Evolutionary conservation across 768 basidiomycete species (phyloP), one percentile per base, ranked within the genome.

Genomic region (Boletus coccyginus): DNA sequence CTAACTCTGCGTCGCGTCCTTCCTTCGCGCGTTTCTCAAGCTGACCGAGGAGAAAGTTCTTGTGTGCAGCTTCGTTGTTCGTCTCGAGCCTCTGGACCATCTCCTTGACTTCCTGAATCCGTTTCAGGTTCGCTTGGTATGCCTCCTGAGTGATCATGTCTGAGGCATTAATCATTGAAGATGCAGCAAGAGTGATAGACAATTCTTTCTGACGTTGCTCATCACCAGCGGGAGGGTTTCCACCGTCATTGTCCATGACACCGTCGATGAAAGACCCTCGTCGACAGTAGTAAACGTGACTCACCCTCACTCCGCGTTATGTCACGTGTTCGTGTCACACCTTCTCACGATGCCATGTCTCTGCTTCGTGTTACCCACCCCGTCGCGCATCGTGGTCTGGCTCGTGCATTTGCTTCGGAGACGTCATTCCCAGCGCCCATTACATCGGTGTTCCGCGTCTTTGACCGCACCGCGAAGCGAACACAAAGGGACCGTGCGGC

Each of bases 401-500:
- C 62, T 50, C 80, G 83, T 44, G 59, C 73, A 33, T 79, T 80
- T 51, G 81, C 85, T 17, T 77, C 83, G 7, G 65, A 81, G 53
- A 77, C 84, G 17, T 68, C 56, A 6, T 72, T 75, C 24, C 70
- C 77, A 17, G 51, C 77, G 10, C 59, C 77, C n/a, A 77, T 72
- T 32, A 62, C 80, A 0, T 73, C 75, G 48, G 77, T 78, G 19
- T 96, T 88, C 68, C 79, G 87, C 67, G 85, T 98, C 8, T 98
- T 98, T 65, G 94, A 98, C 71, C 84, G 94, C 36, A 72, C 77
- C 44, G 84, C 77, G 9, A 98, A 98, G 72, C 78, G 74, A 40
- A 65, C 83, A 8, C 95, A 98, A 73, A 86, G 82, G 63, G 87
- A 98, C 68, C 75, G 84, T 13, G 87, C 92, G 0, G 90, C 84